phyloP scores from a whole-genome alignment of 371 early-diverging fungal species.

The Apophysomyces elegans region DNA sequence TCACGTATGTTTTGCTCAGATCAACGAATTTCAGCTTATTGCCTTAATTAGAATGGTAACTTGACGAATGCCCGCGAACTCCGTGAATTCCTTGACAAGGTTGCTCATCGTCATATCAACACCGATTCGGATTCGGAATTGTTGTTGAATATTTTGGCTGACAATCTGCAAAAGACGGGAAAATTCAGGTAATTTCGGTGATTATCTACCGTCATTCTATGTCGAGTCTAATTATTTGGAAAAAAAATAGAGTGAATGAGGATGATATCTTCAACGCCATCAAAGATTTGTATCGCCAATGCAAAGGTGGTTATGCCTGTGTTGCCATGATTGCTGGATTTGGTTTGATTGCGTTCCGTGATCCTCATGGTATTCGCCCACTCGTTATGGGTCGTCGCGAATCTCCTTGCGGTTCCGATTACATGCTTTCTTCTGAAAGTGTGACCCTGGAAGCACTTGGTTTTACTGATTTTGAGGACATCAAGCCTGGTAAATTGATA shows the following conservation, averaged over 20 bases:
- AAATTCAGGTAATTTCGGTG: slow-evolving; percentile 74
- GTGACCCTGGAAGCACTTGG: slow-evolving; percentile 91
- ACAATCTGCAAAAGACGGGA: slow-evolving; percentile 90
- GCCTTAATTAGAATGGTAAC: slow-evolving; percentile 85
- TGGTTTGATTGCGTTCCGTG: slow-evolving; percentile 90
- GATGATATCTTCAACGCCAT: slow-evolving; percentile 97
- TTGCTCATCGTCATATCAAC: slow-evolving; percentile 98
- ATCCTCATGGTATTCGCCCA: slow-evolving; percentile 96
- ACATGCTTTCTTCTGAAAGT: slow-evolving; percentile 97
- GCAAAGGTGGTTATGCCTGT: slow-evolving; percentile 93
- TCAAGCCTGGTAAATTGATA: slow-evolving; percentile 69
- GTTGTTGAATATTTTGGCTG: slow-evolving; percentile 94
- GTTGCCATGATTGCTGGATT: slow-evolving; percentile 96
- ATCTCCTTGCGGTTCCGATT: slow-evolving; percentile 68
- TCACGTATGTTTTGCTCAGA: slow-evolving; percentile 67
- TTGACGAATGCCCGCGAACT: slow-evolving; percentile 92
- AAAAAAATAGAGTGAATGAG: slow-evolving; percentile 79
- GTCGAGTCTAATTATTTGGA: slow-evolving; percentile 1
- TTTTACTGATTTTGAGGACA: slow-evolving; percentile 86
- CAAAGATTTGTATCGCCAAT: slow-evolving; percentile 77
- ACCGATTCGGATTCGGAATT: slow-evolving; percentile 98
- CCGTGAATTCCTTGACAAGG: slow-evolving; percentile 82
- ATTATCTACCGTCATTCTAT: neutral
- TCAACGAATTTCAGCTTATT: neutral
- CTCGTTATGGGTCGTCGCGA: slow-evolving; percentile 87